phyloP scores from a whole-genome alignment of 2,329 filamentous ascomycete species.

The Talaromyces sp. region DNA sequence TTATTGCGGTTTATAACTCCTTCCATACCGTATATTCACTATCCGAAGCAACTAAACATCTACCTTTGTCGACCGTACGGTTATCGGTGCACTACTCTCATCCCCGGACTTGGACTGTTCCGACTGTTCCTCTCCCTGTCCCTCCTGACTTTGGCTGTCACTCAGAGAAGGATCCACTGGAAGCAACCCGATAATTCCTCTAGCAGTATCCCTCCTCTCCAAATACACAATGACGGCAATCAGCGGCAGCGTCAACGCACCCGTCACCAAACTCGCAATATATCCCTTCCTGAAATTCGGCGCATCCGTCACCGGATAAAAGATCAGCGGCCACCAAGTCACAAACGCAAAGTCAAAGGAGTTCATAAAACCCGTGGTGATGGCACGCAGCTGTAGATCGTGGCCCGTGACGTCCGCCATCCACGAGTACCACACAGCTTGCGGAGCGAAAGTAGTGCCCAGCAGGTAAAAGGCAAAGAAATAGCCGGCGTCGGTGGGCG shows the following conservation, averaged over 20 bases:
- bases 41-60: not conserved
- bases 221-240: conserved; percentile 35
- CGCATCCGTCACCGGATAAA: conserved; percentile 39
- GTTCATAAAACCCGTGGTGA: conserved; percentile 44
- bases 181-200: conserved; percentile 21
- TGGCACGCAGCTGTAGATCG: conserved; percentile 39
- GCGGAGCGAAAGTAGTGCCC: conserved; percentile 43
- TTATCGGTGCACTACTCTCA: not conserved
- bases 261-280: conserved; percentile 37
- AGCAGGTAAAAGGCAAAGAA: conserved; percentile 45
- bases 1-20: not conserved
- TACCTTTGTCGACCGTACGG: conserved; percentile 5
- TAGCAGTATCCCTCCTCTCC: conserved; percentile 25
- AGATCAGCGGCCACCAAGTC: conserved; percentile 39
- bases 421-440: conserved; percentile 47
- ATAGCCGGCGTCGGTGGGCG: conserved; percentile 30
- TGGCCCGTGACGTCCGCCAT: conserved; percentile 39
- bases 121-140: not conserved
- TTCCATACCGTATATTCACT: too few species aligned
- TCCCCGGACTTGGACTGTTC: not conserved
- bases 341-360: conserved; percentile 43
- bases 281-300: conserved; percentile 37
- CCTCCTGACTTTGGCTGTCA: not conserved
- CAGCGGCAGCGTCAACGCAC: conserved; percentile 32
- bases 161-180: not conserved